These are phyloP conservation scores for Euphorbia schlechtendalii DNA, from an alignment of 441 rosid genomes.

Conservation along the genomic window DNA sequence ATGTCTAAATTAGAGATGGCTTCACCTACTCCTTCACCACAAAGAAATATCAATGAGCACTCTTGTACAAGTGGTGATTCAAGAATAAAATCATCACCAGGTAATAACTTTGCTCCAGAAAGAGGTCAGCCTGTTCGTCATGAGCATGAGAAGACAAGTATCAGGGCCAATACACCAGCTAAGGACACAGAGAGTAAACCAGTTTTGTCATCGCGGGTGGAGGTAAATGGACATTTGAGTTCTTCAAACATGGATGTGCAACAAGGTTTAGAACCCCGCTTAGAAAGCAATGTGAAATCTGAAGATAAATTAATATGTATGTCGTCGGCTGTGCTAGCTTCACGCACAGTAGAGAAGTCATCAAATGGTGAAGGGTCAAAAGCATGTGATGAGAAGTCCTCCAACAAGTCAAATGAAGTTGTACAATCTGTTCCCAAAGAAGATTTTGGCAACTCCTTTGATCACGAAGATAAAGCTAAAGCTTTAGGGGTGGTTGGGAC, in stretches of 20 bases:
- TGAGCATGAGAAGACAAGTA: constrained; percentile 30
- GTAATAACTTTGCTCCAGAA: constrained; percentile 26
- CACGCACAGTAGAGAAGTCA: constrained; percentile 22
- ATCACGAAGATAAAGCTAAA: constrained; percentile 26
- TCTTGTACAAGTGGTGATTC: constrained; percentile 36
- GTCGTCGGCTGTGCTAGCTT: constrained; percentile 16
- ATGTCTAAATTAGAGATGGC: constrained; percentile 53
- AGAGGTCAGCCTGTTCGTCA: constrained; percentile 29
- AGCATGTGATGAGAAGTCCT: constrained; percentile 25
- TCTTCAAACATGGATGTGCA: constrained; percentile 35
- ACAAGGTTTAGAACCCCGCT: constrained; percentile 34
- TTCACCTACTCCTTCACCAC: constrained; percentile 53
- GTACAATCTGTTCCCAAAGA: constrained; percentile 20
- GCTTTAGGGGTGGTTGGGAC: constrained; percentile 26
- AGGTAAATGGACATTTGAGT: constrained; percentile 14
- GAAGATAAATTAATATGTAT: constrained; percentile 23
- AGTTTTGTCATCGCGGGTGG: constrained; percentile 5
- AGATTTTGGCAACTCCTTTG: constrained; percentile 15
- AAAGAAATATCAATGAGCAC: constrained; percentile 33
- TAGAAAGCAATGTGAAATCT: constrained; percentile 34
- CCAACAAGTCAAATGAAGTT: constrained; percentile 22
- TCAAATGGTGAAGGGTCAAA: constrained; percentile 24
- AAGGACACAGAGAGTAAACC: constrained; percentile 26
- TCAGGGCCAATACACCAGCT: constrained; percentile 21
- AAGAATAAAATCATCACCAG: constrained; percentile 27